phyloP scores from a whole-genome alignment of 805 yeast species.

The Zygotorulaspora danielsina region DNA sequence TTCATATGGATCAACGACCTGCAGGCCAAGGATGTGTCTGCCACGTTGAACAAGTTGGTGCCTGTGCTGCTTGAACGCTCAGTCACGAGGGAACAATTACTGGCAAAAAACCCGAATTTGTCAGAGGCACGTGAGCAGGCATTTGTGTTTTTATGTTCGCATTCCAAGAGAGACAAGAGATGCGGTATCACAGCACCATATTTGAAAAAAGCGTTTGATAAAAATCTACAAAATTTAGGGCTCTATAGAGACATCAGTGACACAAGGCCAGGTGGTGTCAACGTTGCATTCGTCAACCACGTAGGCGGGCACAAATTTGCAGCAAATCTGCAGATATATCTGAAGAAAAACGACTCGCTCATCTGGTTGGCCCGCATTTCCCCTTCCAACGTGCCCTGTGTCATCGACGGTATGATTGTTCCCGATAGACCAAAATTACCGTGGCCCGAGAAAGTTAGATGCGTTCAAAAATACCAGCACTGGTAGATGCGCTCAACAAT shows the following conservation, averaged over 20 bases:
- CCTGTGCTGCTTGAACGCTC: constrained; percentile 37
- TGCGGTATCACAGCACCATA: constrained; percentile 95
- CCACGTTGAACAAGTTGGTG: constrained; percentile 43
- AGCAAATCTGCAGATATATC: constrained; percentile 79
- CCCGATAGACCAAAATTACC: constrained; percentile 68
- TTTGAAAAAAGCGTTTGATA: constrained; percentile 73
- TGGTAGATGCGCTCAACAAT: constrained; percentile 27
- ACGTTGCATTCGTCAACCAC: constrained; percentile 70
- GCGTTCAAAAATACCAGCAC: constrained; percentile 43
- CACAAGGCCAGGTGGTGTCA: constrained; percentile 67
- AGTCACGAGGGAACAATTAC: constrained; percentile 29
- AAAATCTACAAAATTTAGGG: constrained; percentile 64
- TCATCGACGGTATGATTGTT: constrained; percentile 68
- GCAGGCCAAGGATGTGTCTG: constrained; percentile 40
- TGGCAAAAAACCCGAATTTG: constrained; percentile 29
- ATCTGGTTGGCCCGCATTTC: constrained; percentile 86
- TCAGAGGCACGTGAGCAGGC: constrained; percentile 41
- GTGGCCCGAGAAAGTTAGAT: constrained; percentile 57
- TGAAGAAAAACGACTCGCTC: constrained; percentile 46
- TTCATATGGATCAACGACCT: constrained; percentile 65
- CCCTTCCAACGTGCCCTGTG: constrained; percentile 69
- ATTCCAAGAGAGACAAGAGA: constrained; percentile 82
- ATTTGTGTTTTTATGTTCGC: constrained; percentile 78
- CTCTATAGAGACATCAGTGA: constrained; percentile 75
- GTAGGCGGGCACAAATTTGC: constrained; percentile 96